Conservation (phyloP, 805 yeast species). For the Naumovozyma dairenensis region DNA sequence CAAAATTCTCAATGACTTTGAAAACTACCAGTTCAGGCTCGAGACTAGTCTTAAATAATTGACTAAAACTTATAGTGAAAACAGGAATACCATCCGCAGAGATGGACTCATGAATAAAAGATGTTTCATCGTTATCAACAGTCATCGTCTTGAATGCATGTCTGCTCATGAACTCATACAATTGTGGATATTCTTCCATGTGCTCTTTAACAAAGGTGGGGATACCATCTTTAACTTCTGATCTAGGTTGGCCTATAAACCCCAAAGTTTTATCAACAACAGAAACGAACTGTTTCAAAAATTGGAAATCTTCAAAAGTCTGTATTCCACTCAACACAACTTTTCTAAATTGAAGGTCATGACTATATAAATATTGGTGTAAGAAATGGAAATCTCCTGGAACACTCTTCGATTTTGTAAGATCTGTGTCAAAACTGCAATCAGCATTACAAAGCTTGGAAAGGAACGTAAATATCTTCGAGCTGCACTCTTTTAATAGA, state of each 20-base stretch:
- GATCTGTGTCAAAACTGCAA: slow-evolving; percentile 11
- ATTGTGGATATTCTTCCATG: slow-evolving; percentile 37
- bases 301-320: slow-evolving; percentile 11
- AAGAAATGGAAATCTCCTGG: slow-evolving; percentile 30
- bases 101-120: slow-evolving; percentile 51
- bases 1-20: slow-evolving; percentile 50
- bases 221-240: slow-evolving; percentile 44
- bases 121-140: slow-evolving; percentile 27
- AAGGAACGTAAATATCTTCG: slow-evolving; percentile 35
- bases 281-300: slow-evolving; percentile 23
- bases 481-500: slow-evolving; percentile 33
- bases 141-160: slow-evolving; percentile 46
- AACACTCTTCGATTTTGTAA: too few relatives aligned
- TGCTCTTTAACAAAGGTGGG: slow-evolving; percentile 42
- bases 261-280: slow-evolving; percentile 37
- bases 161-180: slow-evolving; percentile 64
- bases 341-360: slow-evolving; percentile 32
- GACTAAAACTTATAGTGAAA: slow-evolving; percentile 40
- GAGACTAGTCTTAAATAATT: slow-evolving; percentile 26
- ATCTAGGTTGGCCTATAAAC: slow-evolving; percentile 47
- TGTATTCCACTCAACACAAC: slow-evolving; percentile 10
- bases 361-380: slow-evolving; percentile 40
- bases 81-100: slow-evolving; percentile 67
- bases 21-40: slow-evolving; percentile 44
- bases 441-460: slow-evolving; percentile 26